Percentiles rank a stretch among this genome's conserved stretches.
Conservation (phyloP, 2,329 filamentous ascomycete genomes). For the Cytospora paraplurivora region DNA sequence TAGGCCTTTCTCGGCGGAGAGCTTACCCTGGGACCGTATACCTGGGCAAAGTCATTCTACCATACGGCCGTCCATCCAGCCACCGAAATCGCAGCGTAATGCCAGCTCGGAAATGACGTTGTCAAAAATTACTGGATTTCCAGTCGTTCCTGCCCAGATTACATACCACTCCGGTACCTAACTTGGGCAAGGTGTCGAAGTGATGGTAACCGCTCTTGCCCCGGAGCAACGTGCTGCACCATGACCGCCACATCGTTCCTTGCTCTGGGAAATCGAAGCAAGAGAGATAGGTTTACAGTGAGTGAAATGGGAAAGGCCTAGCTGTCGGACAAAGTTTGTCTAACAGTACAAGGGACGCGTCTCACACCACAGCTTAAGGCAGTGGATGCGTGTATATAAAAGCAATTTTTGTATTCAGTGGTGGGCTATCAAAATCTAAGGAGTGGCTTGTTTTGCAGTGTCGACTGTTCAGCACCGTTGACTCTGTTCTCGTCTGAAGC, state of each 20-base stretch:
- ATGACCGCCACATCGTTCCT: background rate
- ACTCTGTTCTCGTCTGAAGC: background rate
- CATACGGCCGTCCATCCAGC: too few species aligned
- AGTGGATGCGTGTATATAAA: background rate
- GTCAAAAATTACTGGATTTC: too few species aligned
- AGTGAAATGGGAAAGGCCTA: background rate
- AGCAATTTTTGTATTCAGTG: slow-evolving; percentile 19
- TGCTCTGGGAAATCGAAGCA: background rate
- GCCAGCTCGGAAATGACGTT: too few species aligned
- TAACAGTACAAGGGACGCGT: background rate
- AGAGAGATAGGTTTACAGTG: background rate
- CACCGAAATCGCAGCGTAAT: too few species aligned
- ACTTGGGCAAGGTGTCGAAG: too few species aligned
- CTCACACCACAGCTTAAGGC: background rate
- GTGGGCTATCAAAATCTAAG: slow-evolving; percentile 12
- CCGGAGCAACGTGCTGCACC: background rate
- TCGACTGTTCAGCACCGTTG: slow-evolving; percentile 1
- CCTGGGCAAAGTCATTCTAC: too few species aligned
- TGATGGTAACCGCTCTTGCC: background rate
- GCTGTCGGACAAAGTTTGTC: background rate
- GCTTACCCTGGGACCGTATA: too few species aligned
- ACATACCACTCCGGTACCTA: too few species aligned
- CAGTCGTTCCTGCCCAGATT: too few species aligned
- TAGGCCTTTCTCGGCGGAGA: too few species aligned
- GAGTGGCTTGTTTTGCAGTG: slow-evolving; percentile 4